A percentile compares a stretch with the other conserved stretches of the same genome.
phyloP scores from a whole-genome alignment of 2,329 filamentous ascomycete species.

The Cordyceps sp. region DNA sequence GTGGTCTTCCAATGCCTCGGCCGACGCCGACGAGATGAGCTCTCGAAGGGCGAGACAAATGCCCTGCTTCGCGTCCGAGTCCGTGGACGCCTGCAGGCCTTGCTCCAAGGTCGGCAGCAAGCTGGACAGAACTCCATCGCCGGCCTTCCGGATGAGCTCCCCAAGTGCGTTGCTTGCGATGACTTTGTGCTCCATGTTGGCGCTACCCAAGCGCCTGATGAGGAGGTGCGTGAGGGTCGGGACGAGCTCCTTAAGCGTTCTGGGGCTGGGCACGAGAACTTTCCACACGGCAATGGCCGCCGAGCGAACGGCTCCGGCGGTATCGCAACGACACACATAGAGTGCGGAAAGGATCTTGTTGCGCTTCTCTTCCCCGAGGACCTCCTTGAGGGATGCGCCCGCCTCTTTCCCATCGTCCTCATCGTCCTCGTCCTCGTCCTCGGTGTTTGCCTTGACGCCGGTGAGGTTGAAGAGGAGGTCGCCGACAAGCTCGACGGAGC shows the following conservation, averaged over 20 bases:
- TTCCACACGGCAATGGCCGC: slow-evolving; percentile 95
- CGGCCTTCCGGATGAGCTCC: slow-evolving; percentile 91
- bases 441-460: slow-evolving; percentile 67
- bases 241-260: slow-evolving; percentile 85
- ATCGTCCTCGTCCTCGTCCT: slow-evolving; percentile 64
- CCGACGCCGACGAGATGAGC: slow-evolving; percentile 74
- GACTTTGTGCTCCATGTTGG: slow-evolving; percentile 96
- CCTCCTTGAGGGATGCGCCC: slow-evolving; percentile 80
- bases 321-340: slow-evolving; percentile 96
- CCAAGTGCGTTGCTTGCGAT: slow-evolving; percentile 95
- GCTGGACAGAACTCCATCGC: slow-evolving; percentile 78
- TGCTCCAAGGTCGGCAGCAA: slow-evolving; percentile 85
- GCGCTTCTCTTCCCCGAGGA: slow-evolving; percentile 86
- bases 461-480: slow-evolving; percentile 96
- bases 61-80: slow-evolving; percentile 87
- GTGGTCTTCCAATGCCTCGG: slow-evolving; percentile 81
- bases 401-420: slow-evolving; percentile 66
- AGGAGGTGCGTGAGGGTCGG: slow-evolving; percentile 90
- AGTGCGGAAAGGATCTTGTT: slow-evolving; percentile 95
- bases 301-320: slow-evolving; percentile 74
- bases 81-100: slow-evolving; percentile 71
- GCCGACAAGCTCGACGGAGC: slow-evolving; percentile 92
- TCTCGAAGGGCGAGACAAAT: slow-evolving; percentile 94
- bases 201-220: slow-evolving; percentile 82
- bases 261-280: slow-evolving; percentile 79